These are phyloP conservation scores for Solanum medicagineum DNA, from an alignment of 257 asterid species.

Conservation along the genomic window DNA sequence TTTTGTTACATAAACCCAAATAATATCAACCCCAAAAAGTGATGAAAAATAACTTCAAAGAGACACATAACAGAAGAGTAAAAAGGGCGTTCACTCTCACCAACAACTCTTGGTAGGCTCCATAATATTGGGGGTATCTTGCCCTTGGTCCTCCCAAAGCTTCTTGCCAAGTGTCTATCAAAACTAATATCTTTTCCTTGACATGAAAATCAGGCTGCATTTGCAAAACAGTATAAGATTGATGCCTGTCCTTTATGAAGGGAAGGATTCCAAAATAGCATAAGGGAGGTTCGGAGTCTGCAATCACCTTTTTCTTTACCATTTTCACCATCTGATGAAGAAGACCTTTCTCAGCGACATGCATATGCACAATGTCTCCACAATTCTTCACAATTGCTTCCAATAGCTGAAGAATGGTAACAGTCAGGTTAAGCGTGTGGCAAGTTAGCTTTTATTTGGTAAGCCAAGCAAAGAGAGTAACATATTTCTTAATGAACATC, in stretches of 20 bases:
- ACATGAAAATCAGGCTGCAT: constrained; percentile 1
- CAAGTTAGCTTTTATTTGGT: neutral
- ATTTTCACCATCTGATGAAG: constrained; percentile 76
- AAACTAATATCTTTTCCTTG: constrained; percentile 3
- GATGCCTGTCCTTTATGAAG: neutral
- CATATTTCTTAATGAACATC: neutral
- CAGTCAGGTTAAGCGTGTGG: neutral
- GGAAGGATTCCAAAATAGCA: neutral
- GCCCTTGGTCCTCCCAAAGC: constrained; percentile 14
- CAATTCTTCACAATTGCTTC: constrained; percentile 82
- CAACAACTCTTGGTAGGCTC: constrained; percentile 8
- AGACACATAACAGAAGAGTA: neutral
- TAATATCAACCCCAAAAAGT: neutral
- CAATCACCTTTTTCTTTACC: constrained; percentile 30
- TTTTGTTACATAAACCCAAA: neutral
- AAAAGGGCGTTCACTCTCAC: neutral
- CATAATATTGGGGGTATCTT: constrained; percentile 9
- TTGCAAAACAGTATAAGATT: neutral
- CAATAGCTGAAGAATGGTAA: constrained; percentile 34
- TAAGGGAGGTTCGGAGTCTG: neutral
- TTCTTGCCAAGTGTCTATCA: constrained; percentile 10
- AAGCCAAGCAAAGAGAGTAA: neutral
- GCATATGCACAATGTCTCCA: constrained; percentile 71
- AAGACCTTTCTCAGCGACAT: constrained; percentile 62
- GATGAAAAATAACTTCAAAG: neutral